A percentile compares a stretch with the other conserved stretches of the same genome.
These are phyloP conservation scores for Lichenothelia convexa DNA, from an alignment of 495 filamentous ascomycete genomes.

Conservation along the genomic window DNA sequence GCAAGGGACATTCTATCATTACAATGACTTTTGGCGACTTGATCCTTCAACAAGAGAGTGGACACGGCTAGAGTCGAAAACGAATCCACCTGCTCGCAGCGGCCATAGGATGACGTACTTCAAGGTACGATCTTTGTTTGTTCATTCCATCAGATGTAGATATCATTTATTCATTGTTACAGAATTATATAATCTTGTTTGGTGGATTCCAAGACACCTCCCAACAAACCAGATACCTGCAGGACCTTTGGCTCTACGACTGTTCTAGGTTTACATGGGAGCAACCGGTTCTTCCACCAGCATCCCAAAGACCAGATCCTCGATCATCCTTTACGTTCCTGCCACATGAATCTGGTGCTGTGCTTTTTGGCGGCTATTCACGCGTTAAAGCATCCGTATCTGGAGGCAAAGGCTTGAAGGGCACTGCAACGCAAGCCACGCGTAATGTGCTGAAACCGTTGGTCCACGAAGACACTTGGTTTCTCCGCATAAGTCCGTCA, in stretches of 20 bases:
- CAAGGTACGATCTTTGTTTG: too few relatives aligned
- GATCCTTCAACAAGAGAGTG: slow-evolving; percentile 71
- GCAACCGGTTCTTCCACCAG: slow-evolving; percentile 47
- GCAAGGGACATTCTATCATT: slow-evolving; percentile 97
- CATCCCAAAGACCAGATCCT: slow-evolving; percentile 71
- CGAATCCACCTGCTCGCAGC: slow-evolving; percentile 76
- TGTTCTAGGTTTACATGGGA: slow-evolving; percentile 59
- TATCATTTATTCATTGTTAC: too few relatives aligned
- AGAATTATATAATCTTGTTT: slow-evolving; percentile 55
- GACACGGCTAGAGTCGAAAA: slow-evolving; percentile 73
- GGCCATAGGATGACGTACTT: slow-evolving; percentile 91
- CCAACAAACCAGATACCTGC: slow-evolving; percentile 76
- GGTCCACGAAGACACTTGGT: slow-evolving; percentile 89
- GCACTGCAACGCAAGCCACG: slow-evolving; percentile 35
- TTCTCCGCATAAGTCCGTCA: slow-evolving; percentile 63
- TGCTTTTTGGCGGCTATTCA: slow-evolving; percentile 84
- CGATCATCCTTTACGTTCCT: slow-evolving; percentile 79
- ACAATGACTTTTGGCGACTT: slow-evolving; percentile 94
- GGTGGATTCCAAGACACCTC: slow-evolving; percentile 93
- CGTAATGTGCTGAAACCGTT: slow-evolving; percentile 62
- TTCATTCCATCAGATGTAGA: too few relatives aligned
- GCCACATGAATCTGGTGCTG: slow-evolving; percentile 74
- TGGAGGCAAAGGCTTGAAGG: slow-evolving; percentile 40
- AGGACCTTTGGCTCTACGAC: slow-evolving; percentile 53
- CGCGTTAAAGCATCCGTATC: slow-evolving; percentile 51